Percentiles rank a stretch among this genome's conserved stretches.
These are phyloP conservation scores for Crepidotus variabilis DNA, from an alignment of 768 basidiomycete species.

Conservation along the genomic window DNA sequence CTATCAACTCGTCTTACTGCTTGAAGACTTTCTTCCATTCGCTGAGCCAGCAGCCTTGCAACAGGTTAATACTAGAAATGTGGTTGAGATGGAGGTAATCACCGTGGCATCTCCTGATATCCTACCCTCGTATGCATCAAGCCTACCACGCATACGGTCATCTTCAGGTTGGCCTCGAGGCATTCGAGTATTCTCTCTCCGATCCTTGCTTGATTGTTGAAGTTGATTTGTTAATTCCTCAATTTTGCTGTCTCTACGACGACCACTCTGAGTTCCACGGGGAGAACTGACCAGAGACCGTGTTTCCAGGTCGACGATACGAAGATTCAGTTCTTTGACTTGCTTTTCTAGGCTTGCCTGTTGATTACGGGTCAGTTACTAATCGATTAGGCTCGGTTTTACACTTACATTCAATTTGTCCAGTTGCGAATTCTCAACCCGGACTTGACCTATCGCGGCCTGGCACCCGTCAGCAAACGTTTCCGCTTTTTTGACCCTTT, in stretches of 20 bases:
- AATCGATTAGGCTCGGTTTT: not conserved
- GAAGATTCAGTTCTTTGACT: slow-evolving; percentile 79
- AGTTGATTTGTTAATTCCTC: slow-evolving; percentile 69
- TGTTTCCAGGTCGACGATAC: slow-evolving; percentile 76
- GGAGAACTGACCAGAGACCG: slow-evolving; percentile 67
- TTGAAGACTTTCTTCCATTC: slow-evolving; percentile 67
- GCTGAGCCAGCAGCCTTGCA: slow-evolving; percentile 33
- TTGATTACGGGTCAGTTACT: not conserved
- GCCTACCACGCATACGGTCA: slow-evolving; percentile 54
- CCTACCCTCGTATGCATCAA: slow-evolving; percentile 66
- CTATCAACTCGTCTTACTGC: slow-evolving; percentile 72
- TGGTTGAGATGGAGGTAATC: slow-evolving; percentile 11
- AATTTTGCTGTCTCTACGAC: slow-evolving; percentile 64
- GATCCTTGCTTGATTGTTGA: slow-evolving; percentile 47
- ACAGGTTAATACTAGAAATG: slow-evolving; percentile 2
- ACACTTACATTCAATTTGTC: slow-evolving; percentile 68
- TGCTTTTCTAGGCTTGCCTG: slow-evolving; percentile 84
- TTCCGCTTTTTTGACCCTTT: slow-evolving; percentile 82
- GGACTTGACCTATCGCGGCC: slow-evolving; percentile 67
- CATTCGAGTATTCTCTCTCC: slow-evolving; percentile 40
- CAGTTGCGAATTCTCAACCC: slow-evolving; percentile 79
- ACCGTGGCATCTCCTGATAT: slow-evolving; percentile 61
- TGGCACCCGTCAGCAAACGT: slow-evolving; percentile 71
- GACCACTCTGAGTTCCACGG: slow-evolving; percentile 48
- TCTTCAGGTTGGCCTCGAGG: slow-evolving; percentile 41